phyloP scores from a whole-genome alignment of 306 rosid genomes.

The Clitoria ternatea region DNA sequence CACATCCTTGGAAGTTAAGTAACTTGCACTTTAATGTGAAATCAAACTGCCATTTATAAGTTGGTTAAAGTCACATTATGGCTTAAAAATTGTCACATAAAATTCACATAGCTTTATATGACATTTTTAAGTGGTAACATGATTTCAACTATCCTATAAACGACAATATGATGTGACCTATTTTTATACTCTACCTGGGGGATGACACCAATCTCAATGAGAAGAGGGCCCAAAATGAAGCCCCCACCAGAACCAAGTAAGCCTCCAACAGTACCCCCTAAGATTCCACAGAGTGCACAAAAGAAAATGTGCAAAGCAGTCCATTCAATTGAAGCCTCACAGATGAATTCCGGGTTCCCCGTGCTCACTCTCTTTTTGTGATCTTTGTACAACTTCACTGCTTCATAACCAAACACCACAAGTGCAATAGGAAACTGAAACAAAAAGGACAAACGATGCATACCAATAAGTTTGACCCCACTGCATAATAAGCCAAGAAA shows the following conservation, averaged over 20 bases:
- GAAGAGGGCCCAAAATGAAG: conserved; percentile 84
- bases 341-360: conserved; percentile 56
- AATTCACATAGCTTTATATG: no score
- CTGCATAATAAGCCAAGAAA: neutral
- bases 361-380: conserved; percentile 52
- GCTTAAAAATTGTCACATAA: no score
- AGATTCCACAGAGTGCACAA: conserved; percentile 77
- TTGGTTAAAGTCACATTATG: no score
- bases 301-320: conserved; percentile 50
- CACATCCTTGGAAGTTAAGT: neutral
- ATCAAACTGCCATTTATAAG: no score
- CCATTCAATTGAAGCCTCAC: conserved; percentile 95
- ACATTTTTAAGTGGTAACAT: no score
- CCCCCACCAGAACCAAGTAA: conserved; percentile 93
- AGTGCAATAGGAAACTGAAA: conserved; percentile 75
- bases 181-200: conserved; percentile 53
- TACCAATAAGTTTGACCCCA: neutral
- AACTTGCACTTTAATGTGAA: neutral
- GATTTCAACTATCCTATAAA: no score
- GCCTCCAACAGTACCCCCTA: conserved; percentile 92
- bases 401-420: conserved; percentile 67
- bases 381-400: conserved; percentile 62
- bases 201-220: conserved; percentile 85
- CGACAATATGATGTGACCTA: no score
- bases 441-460: neutral